These are phyloP conservation scores for Fusarium guadeloupense DNA, from an alignment of 2,329 filamentous ascomycete species.

Conservation along the genomic window DNA sequence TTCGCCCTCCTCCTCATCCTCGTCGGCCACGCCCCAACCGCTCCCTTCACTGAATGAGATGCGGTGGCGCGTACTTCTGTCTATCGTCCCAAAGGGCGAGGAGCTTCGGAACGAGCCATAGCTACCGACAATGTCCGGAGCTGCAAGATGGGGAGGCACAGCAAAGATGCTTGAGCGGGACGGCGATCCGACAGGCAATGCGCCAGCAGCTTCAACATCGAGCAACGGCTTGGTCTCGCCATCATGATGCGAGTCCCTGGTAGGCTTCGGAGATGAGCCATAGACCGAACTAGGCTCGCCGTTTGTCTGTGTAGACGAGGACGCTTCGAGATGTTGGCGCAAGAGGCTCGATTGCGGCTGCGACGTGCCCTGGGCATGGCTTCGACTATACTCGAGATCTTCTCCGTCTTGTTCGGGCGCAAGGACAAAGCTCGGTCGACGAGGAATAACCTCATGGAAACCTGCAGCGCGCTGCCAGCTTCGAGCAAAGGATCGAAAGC, in stretches of 20 bases:
- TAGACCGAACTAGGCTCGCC: slow-evolving; percentile 40
- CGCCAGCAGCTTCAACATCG: slow-evolving; percentile 53
- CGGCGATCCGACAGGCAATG: slow-evolving; percentile 42
- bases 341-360: slow-evolving; percentile 57
- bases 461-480: slow-evolving; percentile 91
- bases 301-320: slow-evolving; percentile 34
- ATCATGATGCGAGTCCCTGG: slow-evolving; percentile 48
- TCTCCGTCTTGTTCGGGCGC: slow-evolving; percentile 59
- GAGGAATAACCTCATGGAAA: slow-evolving; percentile 87
- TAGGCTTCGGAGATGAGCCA: slow-evolving; percentile 21
- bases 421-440: slow-evolving; percentile 77
- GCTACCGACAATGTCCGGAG: slow-evolving; percentile 76
- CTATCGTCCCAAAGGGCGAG: slow-evolving; percentile 63
- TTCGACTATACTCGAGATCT: slow-evolving; percentile 53
- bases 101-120: slow-evolving; percentile 65
- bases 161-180: slow-evolving; percentile 61
- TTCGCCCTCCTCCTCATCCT: slow-evolving; percentile 39
- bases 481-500: slow-evolving; percentile 89
- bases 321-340: slow-evolving; percentile 61
- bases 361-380: slow-evolving; percentile 50
- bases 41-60: slow-evolving; percentile 58
- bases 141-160: slow-evolving; percentile 68
- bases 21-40: slow-evolving; percentile 50
- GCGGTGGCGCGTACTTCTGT: slow-evolving; percentile 48
- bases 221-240: slow-evolving; percentile 60